Percentiles rank a stretch among this genome's conserved stretches.
These are phyloP conservation scores for Diaporthe australafricana DNA, from an alignment of 2,329 filamentous ascomycete genomes.

Conservation along the genomic window DNA sequence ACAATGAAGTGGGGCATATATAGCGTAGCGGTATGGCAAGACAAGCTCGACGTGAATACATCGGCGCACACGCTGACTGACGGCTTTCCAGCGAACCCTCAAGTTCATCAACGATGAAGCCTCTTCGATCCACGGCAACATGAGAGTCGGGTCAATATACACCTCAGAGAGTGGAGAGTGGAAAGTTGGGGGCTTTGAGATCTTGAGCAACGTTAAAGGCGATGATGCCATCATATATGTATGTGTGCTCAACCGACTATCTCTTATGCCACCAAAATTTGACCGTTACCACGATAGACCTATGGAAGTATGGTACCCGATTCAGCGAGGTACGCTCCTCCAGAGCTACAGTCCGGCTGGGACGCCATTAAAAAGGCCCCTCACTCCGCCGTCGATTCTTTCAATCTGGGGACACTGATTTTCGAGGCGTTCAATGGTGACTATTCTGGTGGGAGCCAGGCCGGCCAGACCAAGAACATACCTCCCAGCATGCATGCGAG, in stretches of 20 bases:
- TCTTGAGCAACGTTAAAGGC: constrained; percentile 94
- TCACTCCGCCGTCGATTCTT: constrained; percentile 85
- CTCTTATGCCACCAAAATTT: constrained; percentile 21
- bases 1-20: constrained; percentile 97
- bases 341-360: constrained; percentile 93
- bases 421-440: constrained; percentile 93
- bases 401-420: constrained; percentile 84
- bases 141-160: constrained; percentile 89
- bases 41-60: neutral
- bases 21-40: constrained; percentile 76
- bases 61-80: constrained; percentile 28
- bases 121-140: constrained; percentile 87
- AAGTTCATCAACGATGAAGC: constrained; percentile 98
- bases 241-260: constrained; percentile 31
- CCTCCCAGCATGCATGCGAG: constrained; percentile 89
- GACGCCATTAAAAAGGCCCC: constrained; percentile 87
- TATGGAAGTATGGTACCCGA: constrained; percentile 91
- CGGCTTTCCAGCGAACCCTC: constrained; percentile 75
- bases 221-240: constrained; percentile 94
- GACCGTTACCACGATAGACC: constrained; percentile 62
- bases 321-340: constrained; percentile 84
- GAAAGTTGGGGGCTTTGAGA: constrained; percentile 94
- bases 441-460: constrained; percentile 81
- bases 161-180: constrained; percentile 97
- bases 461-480: constrained; percentile 86